Evolutionary conservation across 495 filamentous ascomycete species (phyloP).

Genomic region (Lindgomyces ingoldianus): DNA sequence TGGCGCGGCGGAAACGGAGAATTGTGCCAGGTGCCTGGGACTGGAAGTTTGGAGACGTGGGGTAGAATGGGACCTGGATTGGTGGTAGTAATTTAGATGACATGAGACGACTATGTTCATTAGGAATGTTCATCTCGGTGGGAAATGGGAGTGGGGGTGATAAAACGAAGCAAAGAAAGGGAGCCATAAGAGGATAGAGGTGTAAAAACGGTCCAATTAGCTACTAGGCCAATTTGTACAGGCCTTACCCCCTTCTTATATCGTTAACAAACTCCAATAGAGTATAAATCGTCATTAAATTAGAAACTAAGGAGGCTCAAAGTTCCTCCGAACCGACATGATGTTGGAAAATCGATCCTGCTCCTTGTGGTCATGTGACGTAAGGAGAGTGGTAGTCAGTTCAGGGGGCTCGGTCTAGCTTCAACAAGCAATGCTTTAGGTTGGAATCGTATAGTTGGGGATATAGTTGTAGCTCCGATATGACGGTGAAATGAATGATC

Average conservation of each 20-base stretch:
- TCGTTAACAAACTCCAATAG: too few species aligned
- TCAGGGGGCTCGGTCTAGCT: background rate
- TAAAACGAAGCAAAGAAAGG: background rate
- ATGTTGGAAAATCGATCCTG: background rate
- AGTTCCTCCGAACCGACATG: too few species aligned
- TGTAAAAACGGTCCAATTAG: too few species aligned
- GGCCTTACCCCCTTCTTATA: too few species aligned
- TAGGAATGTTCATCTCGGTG: background rate
- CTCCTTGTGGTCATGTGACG: background rate
- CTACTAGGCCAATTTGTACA: too few species aligned
- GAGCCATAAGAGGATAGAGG: too few species aligned
- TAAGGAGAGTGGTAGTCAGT: background rate
- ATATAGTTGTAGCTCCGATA: too few species aligned
- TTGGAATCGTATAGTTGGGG: background rate
- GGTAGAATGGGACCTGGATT: constrained; percentile 53
- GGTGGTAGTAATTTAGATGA: constrained; percentile 34
- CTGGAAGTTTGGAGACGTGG: constrained; percentile 47
- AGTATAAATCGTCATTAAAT: too few species aligned
- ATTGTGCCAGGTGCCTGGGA: constrained; percentile 47
- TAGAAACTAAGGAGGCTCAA: too few species aligned
- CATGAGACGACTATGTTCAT: background rate
- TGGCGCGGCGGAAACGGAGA: constrained; percentile 50
- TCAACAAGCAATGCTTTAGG: background rate
- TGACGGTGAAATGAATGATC: background rate
- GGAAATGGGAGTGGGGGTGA: background rate